phyloP scores from a whole-genome alignment of 164 flowering plant species.

The Brasenia schreberi region DNA sequence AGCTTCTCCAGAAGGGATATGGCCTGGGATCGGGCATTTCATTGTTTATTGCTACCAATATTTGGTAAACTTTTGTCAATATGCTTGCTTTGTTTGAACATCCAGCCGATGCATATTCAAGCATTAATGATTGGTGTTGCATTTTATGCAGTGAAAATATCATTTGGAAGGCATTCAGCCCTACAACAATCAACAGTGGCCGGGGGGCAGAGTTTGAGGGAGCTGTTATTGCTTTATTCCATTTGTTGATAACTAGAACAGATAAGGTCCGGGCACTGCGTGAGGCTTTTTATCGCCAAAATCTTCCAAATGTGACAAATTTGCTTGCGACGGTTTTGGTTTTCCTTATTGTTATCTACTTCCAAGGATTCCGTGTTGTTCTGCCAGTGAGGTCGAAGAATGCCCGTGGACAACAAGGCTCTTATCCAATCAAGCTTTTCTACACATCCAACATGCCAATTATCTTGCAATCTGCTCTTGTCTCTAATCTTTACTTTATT shows the following conservation, averaged over 20 bases:
- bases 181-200: slow-evolving; percentile 38
- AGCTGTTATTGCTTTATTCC: slow-evolving; percentile 37
- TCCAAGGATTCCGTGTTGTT: slow-evolving; percentile 47
- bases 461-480: slow-evolving; percentile 47
- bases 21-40: slow-evolving; percentile 43
- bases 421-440: slow-evolving; percentile 47
- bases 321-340: slow-evolving; percentile 33
- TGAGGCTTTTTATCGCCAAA: slow-evolving; percentile 37
- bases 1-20: slow-evolving; percentile 45
- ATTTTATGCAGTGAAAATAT: slow-evolving; percentile 42
- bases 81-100: too few species aligned
- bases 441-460: slow-evolving; percentile 56
- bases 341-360: slow-evolving; percentile 35
- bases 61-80: too few species aligned
- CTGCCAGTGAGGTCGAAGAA: slow-evolving; percentile 45
- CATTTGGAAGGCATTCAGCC: slow-evolving; percentile 46
- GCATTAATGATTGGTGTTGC: too few species aligned
- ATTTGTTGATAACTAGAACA: slow-evolving; percentile 30
- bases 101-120: too few species aligned
- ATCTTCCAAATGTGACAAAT: slow-evolving; percentile 35
- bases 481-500: slow-evolving; percentile 40
- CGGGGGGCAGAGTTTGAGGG: slow-evolving; percentile 42
- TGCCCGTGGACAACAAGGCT: slow-evolving; percentile 48
- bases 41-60: slow-evolving; percentile 38
- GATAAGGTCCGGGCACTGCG: slow-evolving; percentile 35